phyloP scores from a whole-genome alignment of 2,329 filamentous ascomycete species.

The Cytospora chrysosperma region DNA sequence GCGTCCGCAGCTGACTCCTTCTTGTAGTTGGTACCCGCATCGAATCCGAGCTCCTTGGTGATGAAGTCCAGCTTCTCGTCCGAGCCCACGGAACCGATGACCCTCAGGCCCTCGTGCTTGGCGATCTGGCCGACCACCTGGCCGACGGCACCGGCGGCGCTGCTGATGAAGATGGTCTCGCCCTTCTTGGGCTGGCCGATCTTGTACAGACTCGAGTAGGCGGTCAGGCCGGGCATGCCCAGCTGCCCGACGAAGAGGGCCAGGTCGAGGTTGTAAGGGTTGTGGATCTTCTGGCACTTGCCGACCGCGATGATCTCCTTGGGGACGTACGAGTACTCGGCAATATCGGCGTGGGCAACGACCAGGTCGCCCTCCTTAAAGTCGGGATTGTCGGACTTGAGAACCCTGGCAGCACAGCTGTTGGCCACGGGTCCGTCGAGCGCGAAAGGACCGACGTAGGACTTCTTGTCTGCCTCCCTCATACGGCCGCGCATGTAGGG shows the following conservation, averaged over 20 bases:
- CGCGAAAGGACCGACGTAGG: conserved; percentile 64
- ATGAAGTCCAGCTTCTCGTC: conserved; percentile 76
- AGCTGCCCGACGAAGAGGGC: conserved; percentile 72
- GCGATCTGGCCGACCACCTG: conserved; percentile 81
- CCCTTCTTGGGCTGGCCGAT: conserved; percentile 72
- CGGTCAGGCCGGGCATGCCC: conserved; percentile 47
- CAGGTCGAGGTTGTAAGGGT: conserved; percentile 65
- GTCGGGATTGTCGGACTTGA: conserved; percentile 61
- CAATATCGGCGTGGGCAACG: conserved; percentile 54
- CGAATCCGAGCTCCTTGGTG: conserved; percentile 49
- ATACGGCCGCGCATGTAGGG: conserved; percentile 83
- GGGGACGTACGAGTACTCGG: conserved; percentile 65
- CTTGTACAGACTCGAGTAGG: conserved; percentile 60
- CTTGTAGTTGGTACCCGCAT: conserved; percentile 82
- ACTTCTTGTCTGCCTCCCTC: conserved; percentile 62
- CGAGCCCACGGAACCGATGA: conserved; percentile 77
- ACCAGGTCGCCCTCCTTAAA: conserved; percentile 70
- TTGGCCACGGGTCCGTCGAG: conserved; percentile 65
- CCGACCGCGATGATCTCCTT: conserved; percentile 39
- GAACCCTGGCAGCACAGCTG: conserved; percentile 62
- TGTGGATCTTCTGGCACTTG: conserved; percentile 58
- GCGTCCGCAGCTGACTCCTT: conserved; percentile 70
- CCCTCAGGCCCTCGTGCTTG: conserved; percentile 74
- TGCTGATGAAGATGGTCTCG: conserved; percentile 79
- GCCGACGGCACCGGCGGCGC: conserved; percentile 78